Evolutionary conservation across 139 green algal genomes (phyloP).

Genomic region (Tetraselmis chui): DNA sequence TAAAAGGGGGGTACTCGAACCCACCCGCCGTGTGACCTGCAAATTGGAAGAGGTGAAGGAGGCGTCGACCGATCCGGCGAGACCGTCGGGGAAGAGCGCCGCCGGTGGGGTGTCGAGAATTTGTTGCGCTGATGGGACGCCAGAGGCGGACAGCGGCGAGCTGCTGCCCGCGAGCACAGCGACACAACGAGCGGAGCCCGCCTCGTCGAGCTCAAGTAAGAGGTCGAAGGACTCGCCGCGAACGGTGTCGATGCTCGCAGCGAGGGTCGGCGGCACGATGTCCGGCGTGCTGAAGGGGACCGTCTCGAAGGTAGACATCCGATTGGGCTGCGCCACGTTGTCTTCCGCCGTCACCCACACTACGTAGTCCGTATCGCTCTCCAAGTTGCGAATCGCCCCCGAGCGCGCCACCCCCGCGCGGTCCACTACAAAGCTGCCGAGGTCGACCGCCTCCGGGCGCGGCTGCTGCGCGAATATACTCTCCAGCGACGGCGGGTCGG

Average conservation of each 20-base stretch:
- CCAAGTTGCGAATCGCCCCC: background rate
- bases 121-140: background rate
- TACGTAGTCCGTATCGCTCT: background rate
- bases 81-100: background rate
- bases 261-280: background rate
- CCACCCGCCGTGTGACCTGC: background rate
- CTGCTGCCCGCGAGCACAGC: background rate
- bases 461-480: background rate
- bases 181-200: background rate
- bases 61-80: background rate
- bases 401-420: background rate
- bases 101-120: background rate
- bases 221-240: background rate
- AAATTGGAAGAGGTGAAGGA: background rate
- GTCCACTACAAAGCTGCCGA: background rate
- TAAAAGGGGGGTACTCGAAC: background rate
- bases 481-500: background rate
- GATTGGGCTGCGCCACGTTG: background rate
- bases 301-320: background rate
- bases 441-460: background rate
- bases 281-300: background rate
- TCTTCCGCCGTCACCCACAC: background rate
- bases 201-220: background rate
- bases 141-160: background rate
- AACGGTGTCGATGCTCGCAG: background rate